phyloP scores from a whole-genome alignment of 73 alveolate genomes.

The Paramecium biaurelia region DNA sequence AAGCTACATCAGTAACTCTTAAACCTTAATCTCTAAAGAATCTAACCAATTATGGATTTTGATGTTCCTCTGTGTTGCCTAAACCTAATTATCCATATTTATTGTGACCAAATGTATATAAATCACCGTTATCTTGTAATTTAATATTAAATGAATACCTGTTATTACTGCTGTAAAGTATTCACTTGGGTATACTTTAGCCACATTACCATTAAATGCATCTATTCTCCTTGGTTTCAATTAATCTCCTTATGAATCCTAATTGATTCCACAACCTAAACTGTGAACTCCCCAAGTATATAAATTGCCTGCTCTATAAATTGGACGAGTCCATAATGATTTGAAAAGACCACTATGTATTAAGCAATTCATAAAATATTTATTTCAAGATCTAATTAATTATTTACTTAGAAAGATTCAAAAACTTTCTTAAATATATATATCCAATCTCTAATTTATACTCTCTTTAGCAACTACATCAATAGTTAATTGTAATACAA shows the following conservation, averaged over 20 bases:
- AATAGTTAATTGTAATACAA: neutral
- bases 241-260: neutral
- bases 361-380: constrained; percentile 23
- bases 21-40: constrained; percentile 22
- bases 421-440: neutral
- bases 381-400: neutral
- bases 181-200: constrained; percentile 8
- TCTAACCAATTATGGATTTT: neutral
- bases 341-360: neutral
- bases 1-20: neutral
- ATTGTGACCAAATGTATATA: constrained; percentile 33
- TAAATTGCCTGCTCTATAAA: constrained; percentile 16
- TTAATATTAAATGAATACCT: neutral
- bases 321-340: constrained; percentile 14
- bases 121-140: constrained; percentile 5
- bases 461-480: neutral
- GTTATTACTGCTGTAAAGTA: constrained; percentile 33
- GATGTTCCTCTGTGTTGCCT: constrained; percentile 4
- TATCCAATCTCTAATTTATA: neutral
- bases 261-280: constrained; percentile 45
- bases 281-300: constrained; percentile 47
- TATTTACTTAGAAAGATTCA: neutral
- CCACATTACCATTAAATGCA: constrained; percentile 8
- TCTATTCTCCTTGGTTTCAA: constrained; percentile 39
- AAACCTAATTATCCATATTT: constrained; percentile 27